Base-by-base conservation (phyloP, 352 stramenopile species). In the Aphanomyces invadans region DNA sequence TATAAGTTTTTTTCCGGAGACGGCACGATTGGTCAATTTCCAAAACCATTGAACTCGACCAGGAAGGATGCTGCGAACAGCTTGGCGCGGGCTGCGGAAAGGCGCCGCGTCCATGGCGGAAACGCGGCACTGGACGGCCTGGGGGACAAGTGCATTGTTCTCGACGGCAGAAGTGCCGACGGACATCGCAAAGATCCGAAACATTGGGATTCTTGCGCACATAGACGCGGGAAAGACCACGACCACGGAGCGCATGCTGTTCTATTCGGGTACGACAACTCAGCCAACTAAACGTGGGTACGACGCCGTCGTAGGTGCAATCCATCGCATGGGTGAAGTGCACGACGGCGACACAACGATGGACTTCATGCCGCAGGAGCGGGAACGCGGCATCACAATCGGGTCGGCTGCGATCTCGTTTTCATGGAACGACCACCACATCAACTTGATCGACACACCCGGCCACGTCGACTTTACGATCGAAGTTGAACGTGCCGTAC, bases 381-480 rank as follows among this genome's bases (percentile, higher is more conserved):
- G 97, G 69, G 95, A 99, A 76, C 86, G 96, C 28, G 97, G 97
- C 55, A 99, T 99, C 76, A 99, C 97, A 1, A 99, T 99, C 71
- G 96, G 94, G 54, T 95, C 90, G 48, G 96, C 96, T 5, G 96
- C 96, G 53, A 98, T 98, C 51, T 98, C 91, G 31, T 98, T 98
- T 71, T 69, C 77, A 36, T 99, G 96, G 96, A 87, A 87, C 1
- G 86, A 95, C 36, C 88, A 97, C 74, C 71, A 93, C 54, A 92
- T 99, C 64, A 99, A 99, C 77, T 88, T 99, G 33, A 98, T 99
- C 68, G 97, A 99, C 78, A 99, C 97, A 44, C 97, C 97, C 28
- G 97, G 97, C 69, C 97, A 99, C 86, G 97, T 99, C 36, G 97
- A 99, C 78, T 99, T 99, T 72, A 99, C 97, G 2, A 98, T 99